Evolutionary conservation across 805 yeast species (phyloP).

Genomic region (Starmera dryadoides): DNA sequence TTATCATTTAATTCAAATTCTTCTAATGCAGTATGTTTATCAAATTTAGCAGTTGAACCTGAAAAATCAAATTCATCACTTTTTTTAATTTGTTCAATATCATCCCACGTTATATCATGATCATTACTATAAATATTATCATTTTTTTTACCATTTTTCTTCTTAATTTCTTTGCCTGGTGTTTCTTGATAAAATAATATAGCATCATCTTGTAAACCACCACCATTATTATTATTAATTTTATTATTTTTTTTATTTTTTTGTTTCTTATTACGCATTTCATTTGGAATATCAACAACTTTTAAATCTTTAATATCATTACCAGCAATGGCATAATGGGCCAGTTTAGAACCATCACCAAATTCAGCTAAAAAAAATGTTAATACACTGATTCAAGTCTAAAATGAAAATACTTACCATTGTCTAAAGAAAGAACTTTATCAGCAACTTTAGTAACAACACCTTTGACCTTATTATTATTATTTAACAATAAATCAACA

Average conservation of each 20-base stretch:
- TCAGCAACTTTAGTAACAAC: conserved; percentile 34
- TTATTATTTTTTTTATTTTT: conserved; percentile 14
- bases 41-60: conserved; percentile 73
- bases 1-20: conserved; percentile 63
- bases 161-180: conserved; percentile 1
- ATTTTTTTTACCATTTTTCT: conserved; percentile 2
- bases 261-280: conserved; percentile 16
- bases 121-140: conserved; percentile 17
- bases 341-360: conserved; percentile 6
- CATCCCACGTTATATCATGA: conserved; percentile 41
- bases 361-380: conserved; percentile 2
- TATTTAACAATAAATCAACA: conserved; percentile 36
- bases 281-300: conserved; percentile 45
- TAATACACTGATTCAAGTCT: conserved; percentile 17
- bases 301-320: conserved; percentile 43
- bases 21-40: conserved; percentile 71
- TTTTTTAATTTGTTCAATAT: conserved; percentile 37
- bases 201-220: conserved; percentile 21
- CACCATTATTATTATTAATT: conserved; percentile 6
- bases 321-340: conserved; percentile 21
- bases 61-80: conserved; percentile 78
- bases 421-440: conserved; percentile 29
- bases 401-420: conserved; percentile 24
- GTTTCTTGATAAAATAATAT: conserved; percentile 19
- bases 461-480: conserved; percentile 32